Evolutionary conservation across 2,329 filamentous ascomycete species (phyloP).

Genomic region (Trichoderma oligosporum): DNA sequence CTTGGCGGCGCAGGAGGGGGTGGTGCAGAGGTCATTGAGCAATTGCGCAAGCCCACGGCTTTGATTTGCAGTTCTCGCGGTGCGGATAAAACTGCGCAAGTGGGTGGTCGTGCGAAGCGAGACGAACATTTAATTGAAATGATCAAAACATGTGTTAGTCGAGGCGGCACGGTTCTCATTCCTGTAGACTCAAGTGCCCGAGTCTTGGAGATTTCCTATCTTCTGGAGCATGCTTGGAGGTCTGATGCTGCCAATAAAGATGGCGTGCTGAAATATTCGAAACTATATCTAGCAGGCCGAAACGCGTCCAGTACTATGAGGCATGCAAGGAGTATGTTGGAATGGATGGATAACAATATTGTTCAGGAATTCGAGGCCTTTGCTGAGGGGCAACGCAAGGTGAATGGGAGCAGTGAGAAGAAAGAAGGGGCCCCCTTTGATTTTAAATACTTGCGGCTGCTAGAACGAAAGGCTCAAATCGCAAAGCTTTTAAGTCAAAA

Average conservation of each 20-base stretch:
- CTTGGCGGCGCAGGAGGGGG: slow-evolving; percentile 75
- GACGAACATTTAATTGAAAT: slow-evolving; percentile 83
- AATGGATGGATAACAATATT: slow-evolving; percentile 98
- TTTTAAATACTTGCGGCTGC: slow-evolving; percentile 76
- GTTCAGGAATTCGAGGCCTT: slow-evolving; percentile 84
- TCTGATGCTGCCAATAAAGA: slow-evolving; percentile 54
- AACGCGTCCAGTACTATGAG: slow-evolving; percentile 86
- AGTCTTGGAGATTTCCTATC: slow-evolving; percentile 84
- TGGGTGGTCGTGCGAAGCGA: slow-evolving; percentile 71
- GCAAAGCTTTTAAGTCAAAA: slow-evolving; percentile 59
- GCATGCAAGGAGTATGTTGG: slow-evolving; percentile 90
- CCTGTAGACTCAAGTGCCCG: slow-evolving; percentile 95
- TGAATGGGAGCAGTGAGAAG: slow-evolving; percentile 46
- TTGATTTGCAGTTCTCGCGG: slow-evolving; percentile 88
- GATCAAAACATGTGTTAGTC: slow-evolving; percentile 71
- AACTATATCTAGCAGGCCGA: slow-evolving; percentile 78
- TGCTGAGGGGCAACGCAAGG: slow-evolving; percentile 49
- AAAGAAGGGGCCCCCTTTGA: slow-evolving; percentile 74
- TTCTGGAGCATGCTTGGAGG: slow-evolving; percentile 90
- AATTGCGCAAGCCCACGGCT: slow-evolving; percentile 87
- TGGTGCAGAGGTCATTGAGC: slow-evolving; percentile 87
- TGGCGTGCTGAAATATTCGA: slow-evolving; percentile 50
- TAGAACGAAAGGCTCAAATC: slow-evolving; percentile 79
- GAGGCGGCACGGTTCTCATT: slow-evolving; percentile 87
- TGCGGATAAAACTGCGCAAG: slow-evolving; percentile 64